A percentile compares a stretch with the other conserved stretches of the same genome.
Conservation (phyloP, 2,329 filamentous ascomycete genomes). For the Penicillium sp. region DNA sequence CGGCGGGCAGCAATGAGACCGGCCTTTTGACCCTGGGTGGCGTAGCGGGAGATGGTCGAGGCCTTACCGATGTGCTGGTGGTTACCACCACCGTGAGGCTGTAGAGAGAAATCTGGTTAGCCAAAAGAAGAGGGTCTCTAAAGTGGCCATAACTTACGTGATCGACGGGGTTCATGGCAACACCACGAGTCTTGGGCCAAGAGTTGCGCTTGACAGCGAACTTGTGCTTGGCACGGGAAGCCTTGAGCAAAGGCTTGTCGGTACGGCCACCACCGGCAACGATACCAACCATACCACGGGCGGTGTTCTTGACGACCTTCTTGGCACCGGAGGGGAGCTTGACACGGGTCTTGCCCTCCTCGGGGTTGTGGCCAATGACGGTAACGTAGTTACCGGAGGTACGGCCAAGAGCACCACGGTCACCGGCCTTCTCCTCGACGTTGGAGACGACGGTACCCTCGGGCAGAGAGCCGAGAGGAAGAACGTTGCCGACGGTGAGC, state of each 20-base stretch:
- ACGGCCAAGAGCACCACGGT: constrained; percentile 92
- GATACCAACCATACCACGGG: constrained; percentile 99
- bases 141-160: constrained; percentile 59
- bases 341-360: constrained; percentile 99
- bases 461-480: constrained; percentile 89
- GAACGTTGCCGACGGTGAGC: constrained; percentile 95
- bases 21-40: constrained; percentile 97
- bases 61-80: constrained; percentile 99
- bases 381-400: constrained; percentile 99
- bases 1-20: constrained; percentile 99
- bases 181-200: constrained; percentile 99
- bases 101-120: constrained; percentile 25
- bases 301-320: constrained; percentile 92
- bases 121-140: constrained; percentile 3
- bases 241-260: constrained; percentile 99
- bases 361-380: constrained; percentile 94
- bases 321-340: constrained; percentile 99
- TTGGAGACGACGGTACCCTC: constrained; percentile 99
- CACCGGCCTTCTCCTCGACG: constrained; percentile 98
- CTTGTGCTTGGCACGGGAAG: constrained; percentile 99
- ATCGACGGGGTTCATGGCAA: constrained; percentile 99
- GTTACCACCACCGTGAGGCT: constrained; percentile 97
- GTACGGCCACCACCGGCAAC: constrained; percentile 99
- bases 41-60: constrained; percentile 98
- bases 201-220: constrained; percentile 99